Percentiles rank a stretch among this genome's conserved stretches.
phyloP scores from a whole-genome alignment of 2,329 filamentous ascomycete genomes.

The Talaromyces sp. region DNA sequence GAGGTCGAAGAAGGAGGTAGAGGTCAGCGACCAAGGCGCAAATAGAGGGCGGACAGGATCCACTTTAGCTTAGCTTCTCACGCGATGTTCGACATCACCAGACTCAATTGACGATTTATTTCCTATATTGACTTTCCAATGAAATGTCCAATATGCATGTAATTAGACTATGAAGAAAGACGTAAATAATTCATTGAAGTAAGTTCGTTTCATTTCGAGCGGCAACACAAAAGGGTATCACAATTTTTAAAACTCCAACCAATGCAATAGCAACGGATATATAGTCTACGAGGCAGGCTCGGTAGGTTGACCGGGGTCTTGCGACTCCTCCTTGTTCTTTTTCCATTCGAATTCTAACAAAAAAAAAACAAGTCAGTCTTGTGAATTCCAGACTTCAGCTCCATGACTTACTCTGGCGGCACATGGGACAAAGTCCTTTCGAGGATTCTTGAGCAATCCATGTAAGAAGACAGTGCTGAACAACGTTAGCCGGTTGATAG shows the following conservation, averaged over 20 bases:
- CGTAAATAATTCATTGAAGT: not conserved
- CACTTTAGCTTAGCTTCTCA: conserved; percentile 6
- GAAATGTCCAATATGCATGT: not conserved
- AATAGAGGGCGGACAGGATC: not conserved
- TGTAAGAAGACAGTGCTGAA: conserved; percentile 75
- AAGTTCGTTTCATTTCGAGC: not conserved
- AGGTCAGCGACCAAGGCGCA: not conserved
- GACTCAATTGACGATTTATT: not conserved
- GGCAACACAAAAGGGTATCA: not conserved
- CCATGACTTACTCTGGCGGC: conserved; percentile 71
- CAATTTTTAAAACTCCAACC: not conserved
- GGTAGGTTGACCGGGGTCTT: not conserved
- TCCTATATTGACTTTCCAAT: not conserved
- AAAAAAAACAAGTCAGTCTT: conserved; percentile 21
- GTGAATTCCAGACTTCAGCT: not conserved
- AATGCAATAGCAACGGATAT: not conserved
- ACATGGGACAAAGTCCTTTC: conserved; percentile 96
- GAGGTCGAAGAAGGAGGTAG: not conserved
- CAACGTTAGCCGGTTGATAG: not conserved
- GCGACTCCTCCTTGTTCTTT: conserved; percentile 36
- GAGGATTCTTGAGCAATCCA: conserved; percentile 96
- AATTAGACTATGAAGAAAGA: not conserved
- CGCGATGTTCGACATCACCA: not conserved
- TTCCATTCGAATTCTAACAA: conserved; percentile 54
- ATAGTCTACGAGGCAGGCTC: not conserved